Conservation (phyloP, 208 protist genomes). For the Crithidia sp. region DNA sequence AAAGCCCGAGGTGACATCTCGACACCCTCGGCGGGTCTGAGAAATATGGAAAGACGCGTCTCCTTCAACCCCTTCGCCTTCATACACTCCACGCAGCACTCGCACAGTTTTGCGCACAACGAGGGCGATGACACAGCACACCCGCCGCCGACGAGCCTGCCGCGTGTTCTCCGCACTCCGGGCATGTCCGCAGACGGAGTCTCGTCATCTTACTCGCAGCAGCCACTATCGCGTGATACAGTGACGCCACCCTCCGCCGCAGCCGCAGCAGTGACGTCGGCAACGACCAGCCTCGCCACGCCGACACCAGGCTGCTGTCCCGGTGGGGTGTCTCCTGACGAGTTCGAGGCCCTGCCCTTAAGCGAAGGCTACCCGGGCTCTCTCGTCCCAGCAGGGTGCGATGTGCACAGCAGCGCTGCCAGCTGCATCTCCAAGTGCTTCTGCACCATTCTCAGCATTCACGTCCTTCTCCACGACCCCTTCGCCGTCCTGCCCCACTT, state of each 20-base stretch:
- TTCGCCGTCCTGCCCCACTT: slow-evolving; percentile 18
- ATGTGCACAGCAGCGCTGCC: background rate
- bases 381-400: background rate
- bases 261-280: background rate
- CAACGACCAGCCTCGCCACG: background rate
- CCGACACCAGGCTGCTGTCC: background rate
- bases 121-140: background rate
- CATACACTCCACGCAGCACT: background rate
- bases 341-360: background rate
- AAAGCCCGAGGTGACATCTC: too few relatives aligned
- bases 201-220: too few relatives aligned
- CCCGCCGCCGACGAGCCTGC: background rate
- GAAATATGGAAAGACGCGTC: too few relatives aligned
- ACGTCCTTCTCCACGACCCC: slow-evolving; percentile 16
- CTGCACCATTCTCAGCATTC: slow-evolving; percentile 32
- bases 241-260: too few relatives aligned
- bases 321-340: background rate
- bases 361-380: background rate
- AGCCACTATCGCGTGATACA: too few relatives aligned
- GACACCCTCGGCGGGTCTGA: too few relatives aligned
- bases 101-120: background rate
- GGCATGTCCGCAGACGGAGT: too few relatives aligned
- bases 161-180: background rate
- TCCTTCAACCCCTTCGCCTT: too few relatives aligned
- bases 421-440: slow-evolving; percentile 36